Evolutionary conservation across 164 flowering plant genomes (phyloP), one percentile per base, ranked within the genome.

Genomic region (Macadamia integrifolia): DNA sequence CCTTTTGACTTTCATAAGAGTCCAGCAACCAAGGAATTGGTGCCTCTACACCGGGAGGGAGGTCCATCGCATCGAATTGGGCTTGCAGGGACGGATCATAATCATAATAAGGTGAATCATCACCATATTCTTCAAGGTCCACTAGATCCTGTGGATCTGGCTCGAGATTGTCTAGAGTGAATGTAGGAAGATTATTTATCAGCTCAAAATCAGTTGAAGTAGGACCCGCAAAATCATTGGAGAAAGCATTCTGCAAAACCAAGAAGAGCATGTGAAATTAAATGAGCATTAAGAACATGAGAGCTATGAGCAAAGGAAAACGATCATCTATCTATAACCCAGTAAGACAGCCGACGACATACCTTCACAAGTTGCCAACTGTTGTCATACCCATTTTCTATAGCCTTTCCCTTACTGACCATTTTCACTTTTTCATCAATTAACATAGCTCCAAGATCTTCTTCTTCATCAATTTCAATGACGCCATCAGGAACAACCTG

Each of bases 21-120:
- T 15, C 30, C 46, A n/a, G 57, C 66, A 66, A 17, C 46, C 10
- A 64, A 53, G 28, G 13, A 58, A 58, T 30, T 29, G 56, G 17
- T 42, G 53, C 55, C 23, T 61, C 58, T 1, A 15, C 50, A 5
- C 32, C 42, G 48, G 57, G 15, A 10, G 40, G 7, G 52, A 6
- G 32, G 28, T 31, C 12, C 42, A 31, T 29, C 7, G 17, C 35
- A 28, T 64, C 72, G 17, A 68, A 73, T 56, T 72, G 71, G 14
- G 69, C 72, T 28, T 76, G 73, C 62, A 73, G 73, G 65, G 32
- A 69, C 64, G 71, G 13, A 43, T 44, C 69, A 15, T 40, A 23
- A 66, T 14, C 55, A 28, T 58, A 28, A 67, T 28, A 18, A 43
- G 23, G 13, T 7, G 61, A 50, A 23, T 71, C 68, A 1, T 58